Evolutionary conservation across 768 basidiomycete genomes (phyloP), one percentile per base, ranked within the genome.

Genomic region (Leucocoprinus birnbaumii): DNA sequence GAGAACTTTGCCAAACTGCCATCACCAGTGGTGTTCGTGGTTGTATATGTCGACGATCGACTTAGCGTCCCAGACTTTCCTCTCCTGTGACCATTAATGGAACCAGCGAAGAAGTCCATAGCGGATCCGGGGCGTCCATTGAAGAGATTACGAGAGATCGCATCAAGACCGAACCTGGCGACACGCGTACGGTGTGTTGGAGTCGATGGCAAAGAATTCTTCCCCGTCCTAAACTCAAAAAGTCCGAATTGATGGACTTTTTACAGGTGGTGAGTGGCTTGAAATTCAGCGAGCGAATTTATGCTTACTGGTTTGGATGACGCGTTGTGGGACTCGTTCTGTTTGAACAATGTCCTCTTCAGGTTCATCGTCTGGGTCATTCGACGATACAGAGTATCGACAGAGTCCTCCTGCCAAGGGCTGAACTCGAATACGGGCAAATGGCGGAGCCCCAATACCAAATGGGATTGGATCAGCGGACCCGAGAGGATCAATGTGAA

Each of bases 61-160:
- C 86, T 87, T 16, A 77, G 71, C 0, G 80, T 79, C 2, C 68
- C 67, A 11, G 91, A 91, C 63, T 88, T 87, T 21, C 81, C 76
- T 21, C 87, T 84, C 56, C 80, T 80, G 64, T 84, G 84, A 53
- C 84, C 76, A 62, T 79, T 87, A 34, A 88, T 82, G 0, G 87
- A 85, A 3, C 83, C 84, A 26, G 85, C 80, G 64, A 94, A 92
- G 53, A 92, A 75, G 27, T 80, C 81, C 71, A 85, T 84, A 8
- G 83, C 73, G 10, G 81, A 82, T 8, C 86, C 89, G 26, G 87
- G 80, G 2, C 84, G 81, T 5, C 82, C 66, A 62, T 80, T 84
- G 71, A 97, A 95, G 25, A 98, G 78, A 68, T 93, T 94, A 42
- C 92, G 83, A 18, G 92, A 94, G 61, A 98, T 87, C 18, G 84